These are phyloP conservation scores for Geotrichum fermentans DNA, from an alignment of 1,139 yeast genomes.

Conservation along the genomic window DNA sequence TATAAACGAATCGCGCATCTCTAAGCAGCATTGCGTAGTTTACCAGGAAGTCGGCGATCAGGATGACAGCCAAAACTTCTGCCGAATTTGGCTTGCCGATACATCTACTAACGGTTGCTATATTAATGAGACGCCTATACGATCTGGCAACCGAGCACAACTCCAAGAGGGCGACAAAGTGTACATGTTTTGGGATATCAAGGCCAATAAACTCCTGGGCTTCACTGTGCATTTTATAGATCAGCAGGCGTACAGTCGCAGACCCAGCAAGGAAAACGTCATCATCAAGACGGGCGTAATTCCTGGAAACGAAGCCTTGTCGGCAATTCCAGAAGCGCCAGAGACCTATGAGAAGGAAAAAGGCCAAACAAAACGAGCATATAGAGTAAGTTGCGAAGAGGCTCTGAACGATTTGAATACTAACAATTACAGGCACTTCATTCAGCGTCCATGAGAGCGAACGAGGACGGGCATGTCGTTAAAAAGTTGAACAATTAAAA, in stretches of 20 bases:
- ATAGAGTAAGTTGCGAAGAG: slow-evolving; percentile 1
- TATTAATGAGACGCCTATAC: slow-evolving; percentile 56
- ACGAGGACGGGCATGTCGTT: not conserved
- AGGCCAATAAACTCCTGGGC: slow-evolving; percentile 33
- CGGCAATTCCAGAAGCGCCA: slow-evolving; percentile 11
- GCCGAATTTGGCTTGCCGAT: slow-evolving; percentile 79
- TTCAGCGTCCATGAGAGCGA: not conserved
- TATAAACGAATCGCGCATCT: slow-evolving; percentile 68
- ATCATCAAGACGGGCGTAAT: not conserved
- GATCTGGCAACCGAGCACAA: slow-evolving; percentile 57
- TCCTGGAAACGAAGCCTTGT: slow-evolving; percentile 9
- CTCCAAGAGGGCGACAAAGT: slow-evolving; percentile 61
- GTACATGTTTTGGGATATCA: slow-evolving; percentile 59
- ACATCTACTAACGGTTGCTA: slow-evolving; percentile 75
- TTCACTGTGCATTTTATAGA: slow-evolving; percentile 13
- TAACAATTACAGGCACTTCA: slow-evolving; percentile 5
- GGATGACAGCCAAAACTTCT: slow-evolving; percentile 45
- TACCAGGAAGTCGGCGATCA: slow-evolving; percentile 43
- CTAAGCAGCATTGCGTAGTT: slow-evolving; percentile 77
- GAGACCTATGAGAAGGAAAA: slow-evolving; percentile 9
- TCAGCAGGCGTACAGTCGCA: slow-evolving; percentile 4
- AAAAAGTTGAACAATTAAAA: not conserved
- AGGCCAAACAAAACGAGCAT: slow-evolving; percentile 1
- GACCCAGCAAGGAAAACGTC: not conserved
- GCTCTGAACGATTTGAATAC: not conserved